phyloP scores from a whole-genome alignment of 768 basidiomycete genomes.

The Dacryopinax spathularia region DNA sequence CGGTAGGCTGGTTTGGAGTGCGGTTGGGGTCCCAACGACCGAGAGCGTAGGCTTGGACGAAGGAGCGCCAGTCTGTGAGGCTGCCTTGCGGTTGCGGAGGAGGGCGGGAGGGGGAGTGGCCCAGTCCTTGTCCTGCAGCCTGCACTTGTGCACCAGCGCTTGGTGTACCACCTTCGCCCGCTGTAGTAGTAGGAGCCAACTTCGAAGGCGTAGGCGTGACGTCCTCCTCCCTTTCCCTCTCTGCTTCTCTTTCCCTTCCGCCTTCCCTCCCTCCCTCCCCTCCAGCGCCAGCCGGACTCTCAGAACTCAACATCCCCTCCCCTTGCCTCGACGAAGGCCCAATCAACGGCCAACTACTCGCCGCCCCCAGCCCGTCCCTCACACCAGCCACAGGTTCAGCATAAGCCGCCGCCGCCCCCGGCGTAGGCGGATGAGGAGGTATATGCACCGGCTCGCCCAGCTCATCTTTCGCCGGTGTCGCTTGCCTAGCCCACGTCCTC shows the following conservation, averaged over 20 bases:
- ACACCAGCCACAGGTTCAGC: background rate
- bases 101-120: no score
- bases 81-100: no score
- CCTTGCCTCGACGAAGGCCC: background rate
- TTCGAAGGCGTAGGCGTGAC: no score
- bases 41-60: constrained; percentile 58
- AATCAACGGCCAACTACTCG: background rate
- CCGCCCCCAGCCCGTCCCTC: background rate
- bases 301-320: background rate
- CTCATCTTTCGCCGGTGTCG: background rate
- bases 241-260: no score
- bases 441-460: background rate
- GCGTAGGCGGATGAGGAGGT: background rate
- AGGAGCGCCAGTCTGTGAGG: constrained; percentile 57
- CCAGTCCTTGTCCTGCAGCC: no score
- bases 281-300: background rate
- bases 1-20: constrained; percentile 2
- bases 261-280: background rate
- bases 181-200: no score
- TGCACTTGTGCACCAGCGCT: no score
- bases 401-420: background rate
- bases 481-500: no score
- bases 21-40: constrained; percentile 60
- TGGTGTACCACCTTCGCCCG: no score
- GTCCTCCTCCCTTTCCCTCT: no score